phyloP scores from a whole-genome alignment of 139 green algal genomes.

The Chlamydomonas eustigma region DNA sequence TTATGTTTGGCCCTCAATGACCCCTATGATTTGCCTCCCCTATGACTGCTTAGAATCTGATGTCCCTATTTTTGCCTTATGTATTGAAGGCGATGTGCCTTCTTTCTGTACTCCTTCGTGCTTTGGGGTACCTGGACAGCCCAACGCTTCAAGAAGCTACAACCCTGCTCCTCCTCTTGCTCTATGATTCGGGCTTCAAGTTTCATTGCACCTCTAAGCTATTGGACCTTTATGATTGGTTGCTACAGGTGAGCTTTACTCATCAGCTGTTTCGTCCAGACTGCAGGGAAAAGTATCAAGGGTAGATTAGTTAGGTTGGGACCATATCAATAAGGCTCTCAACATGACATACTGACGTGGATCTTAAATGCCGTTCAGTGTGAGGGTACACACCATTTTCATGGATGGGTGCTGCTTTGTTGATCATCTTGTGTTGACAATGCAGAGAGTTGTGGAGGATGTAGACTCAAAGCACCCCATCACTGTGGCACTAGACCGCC shows the following conservation, averaged over 20 bases:
- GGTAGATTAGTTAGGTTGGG: too few relatives aligned
- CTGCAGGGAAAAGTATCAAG: too few relatives aligned
- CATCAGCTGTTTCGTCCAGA: too few relatives aligned
- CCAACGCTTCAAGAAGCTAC: slow-evolving; percentile 22
- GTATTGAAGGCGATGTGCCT: not conserved
- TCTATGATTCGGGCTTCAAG: slow-evolving; percentile 55
- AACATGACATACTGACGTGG: too few relatives aligned
- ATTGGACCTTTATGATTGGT: slow-evolving; percentile 26
- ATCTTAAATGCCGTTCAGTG: too few relatives aligned
- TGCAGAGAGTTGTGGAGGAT: not conserved
- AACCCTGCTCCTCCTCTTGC: slow-evolving; percentile 51
- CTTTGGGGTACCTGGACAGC: not conserved
- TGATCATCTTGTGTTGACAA: too few relatives aligned
- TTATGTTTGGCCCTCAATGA: too few relatives aligned
- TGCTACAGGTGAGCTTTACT: slow-evolving; percentile 7
- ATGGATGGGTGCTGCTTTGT: too few relatives aligned
- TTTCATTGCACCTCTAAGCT: slow-evolving; percentile 23
- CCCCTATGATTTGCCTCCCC: too few relatives aligned
- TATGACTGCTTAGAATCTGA: too few relatives aligned
- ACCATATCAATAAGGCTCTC: too few relatives aligned
- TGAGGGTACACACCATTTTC: too few relatives aligned
- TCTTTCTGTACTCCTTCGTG: not conserved
- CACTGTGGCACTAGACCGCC: slow-evolving; percentile 40
- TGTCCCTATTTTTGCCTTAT: not conserved
- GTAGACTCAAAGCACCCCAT: slow-evolving; percentile 17